Percentiles rank a stretch among this genome's conserved stretches.
These are phyloP conservation scores for Backusella australiensis DNA, from an alignment of 192 early-diverging fungal species.

Conservation along the genomic window DNA sequence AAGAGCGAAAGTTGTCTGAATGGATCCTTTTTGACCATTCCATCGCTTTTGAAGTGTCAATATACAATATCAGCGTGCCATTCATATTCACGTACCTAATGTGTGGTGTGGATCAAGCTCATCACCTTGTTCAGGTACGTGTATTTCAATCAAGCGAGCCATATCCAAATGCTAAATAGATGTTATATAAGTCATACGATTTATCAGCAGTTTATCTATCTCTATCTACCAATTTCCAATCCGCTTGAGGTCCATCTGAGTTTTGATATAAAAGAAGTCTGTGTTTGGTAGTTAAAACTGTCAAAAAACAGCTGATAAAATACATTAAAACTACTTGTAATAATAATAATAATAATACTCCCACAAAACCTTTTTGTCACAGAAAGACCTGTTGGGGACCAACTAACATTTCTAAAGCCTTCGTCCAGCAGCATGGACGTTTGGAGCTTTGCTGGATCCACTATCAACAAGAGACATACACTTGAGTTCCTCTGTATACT, in stretches of 20 bases:
- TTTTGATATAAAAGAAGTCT: slow-evolving; percentile 6
- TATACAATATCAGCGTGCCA: too few relatives aligned
- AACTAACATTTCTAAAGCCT: background rate
- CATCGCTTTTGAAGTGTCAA: background rate
- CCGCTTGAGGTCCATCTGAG: background rate
- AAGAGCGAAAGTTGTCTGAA: background rate
- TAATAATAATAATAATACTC: background rate
- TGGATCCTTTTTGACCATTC: slow-evolving; percentile 1
- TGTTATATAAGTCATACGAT: background rate
- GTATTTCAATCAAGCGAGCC: background rate
- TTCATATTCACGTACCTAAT: background rate
- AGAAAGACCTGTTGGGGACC: background rate
- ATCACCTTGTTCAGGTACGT: background rate
- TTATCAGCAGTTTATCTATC: background rate
- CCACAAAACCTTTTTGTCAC: background rate
- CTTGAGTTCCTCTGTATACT: too few relatives aligned
- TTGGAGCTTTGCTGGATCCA: background rate
- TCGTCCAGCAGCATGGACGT: background rate
- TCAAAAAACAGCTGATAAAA: background rate
- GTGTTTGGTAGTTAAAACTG: slow-evolving; percentile 5
- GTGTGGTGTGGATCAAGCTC: background rate
- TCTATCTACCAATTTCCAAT: background rate
- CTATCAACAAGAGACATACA: background rate
- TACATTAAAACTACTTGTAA: background rate
- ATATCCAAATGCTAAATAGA: background rate